Evolutionary conservation across 192 early-diverging fungal genomes (phyloP).

Genomic region (Backusella sp.): DNA sequence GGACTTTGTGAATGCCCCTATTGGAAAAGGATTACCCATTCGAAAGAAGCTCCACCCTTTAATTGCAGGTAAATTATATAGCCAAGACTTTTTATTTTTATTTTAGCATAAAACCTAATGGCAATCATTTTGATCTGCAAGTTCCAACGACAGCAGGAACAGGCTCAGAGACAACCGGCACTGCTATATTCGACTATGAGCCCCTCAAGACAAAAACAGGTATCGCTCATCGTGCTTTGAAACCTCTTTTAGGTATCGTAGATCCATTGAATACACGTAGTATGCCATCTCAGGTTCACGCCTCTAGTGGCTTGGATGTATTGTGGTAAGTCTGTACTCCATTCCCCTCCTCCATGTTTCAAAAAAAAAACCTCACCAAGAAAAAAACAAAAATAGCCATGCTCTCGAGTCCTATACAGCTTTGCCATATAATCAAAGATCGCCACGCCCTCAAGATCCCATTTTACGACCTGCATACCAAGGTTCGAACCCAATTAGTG

Average conservation of each 20-base stretch:
- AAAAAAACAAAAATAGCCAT: constrained; percentile 49
- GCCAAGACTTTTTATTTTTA: not conserved
- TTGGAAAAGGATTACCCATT: constrained; percentile 80
- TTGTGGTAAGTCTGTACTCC: constrained; percentile 45
- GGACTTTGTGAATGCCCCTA: constrained; percentile 92
- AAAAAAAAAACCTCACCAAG: not conserved
- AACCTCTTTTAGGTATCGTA: constrained; percentile 84
- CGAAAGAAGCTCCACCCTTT: constrained; percentile 73
- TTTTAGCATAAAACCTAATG: not conserved
- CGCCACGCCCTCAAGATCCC: constrained; percentile 77
- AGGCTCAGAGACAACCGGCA: constrained; percentile 87
- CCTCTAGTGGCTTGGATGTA: constrained; percentile 85
- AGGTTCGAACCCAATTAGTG: constrained; percentile 90
- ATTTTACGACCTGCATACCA: constrained; percentile 88
- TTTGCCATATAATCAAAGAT: constrained; percentile 76
- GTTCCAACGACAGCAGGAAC: constrained; percentile 60
- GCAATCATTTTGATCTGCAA: not conserved
- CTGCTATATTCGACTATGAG: constrained; percentile 88
- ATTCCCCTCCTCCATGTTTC: not conserved
- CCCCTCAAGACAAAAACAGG: constrained; percentile 85
- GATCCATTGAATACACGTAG: constrained; percentile 86
- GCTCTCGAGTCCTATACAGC: constrained; percentile 92
- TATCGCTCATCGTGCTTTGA: constrained; percentile 81
- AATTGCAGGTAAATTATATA: constrained; percentile 57
- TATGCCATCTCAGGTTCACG: constrained; percentile 87